Conservation (phyloP, 176 grass and related monocot species). For the Oryza coarctata region DNA sequence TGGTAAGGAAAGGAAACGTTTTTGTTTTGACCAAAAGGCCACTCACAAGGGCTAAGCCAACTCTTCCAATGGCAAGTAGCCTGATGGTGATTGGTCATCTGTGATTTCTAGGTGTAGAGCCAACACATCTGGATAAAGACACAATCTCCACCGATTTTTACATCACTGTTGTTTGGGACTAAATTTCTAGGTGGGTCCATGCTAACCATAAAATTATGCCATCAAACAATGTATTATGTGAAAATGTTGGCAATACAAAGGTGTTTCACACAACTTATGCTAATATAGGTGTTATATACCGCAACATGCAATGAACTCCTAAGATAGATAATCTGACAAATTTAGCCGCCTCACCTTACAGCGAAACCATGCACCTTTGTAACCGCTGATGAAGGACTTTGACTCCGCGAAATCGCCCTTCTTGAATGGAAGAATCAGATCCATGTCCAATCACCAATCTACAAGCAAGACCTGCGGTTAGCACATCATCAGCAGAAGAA, state of each 20-base stretch:
- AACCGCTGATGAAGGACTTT: slow-evolving; percentile 39
- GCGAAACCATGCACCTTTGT: slow-evolving; percentile 61
- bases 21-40: not conserved
- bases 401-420: slow-evolving; percentile 46
- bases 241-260: not conserved
- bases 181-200: not conserved
- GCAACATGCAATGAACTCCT: not conserved
- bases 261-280: not conserved
- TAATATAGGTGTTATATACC: not conserved
- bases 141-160: not conserved
- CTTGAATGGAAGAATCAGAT: slow-evolving; percentile 57
- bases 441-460: slow-evolving; percentile 39
- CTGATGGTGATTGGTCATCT: not conserved
- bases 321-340: not conserved
- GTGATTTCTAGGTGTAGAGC: not conserved
- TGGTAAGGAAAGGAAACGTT: not conserved
- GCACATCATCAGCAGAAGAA: not conserved
- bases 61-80: not conserved
- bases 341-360: slow-evolving; percentile 47
- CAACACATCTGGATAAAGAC: not conserved
- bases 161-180: not conserved
- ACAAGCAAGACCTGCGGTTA: not conserved
- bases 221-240: not conserved
- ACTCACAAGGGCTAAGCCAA: not conserved
- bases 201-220: not conserved